A percentile compares a stretch with the other conserved stretches of the same genome.
Evolutionary conservation across 2,329 filamentous ascomycete species (phyloP).

Genomic region (Paramyrothecium roridum): DNA sequence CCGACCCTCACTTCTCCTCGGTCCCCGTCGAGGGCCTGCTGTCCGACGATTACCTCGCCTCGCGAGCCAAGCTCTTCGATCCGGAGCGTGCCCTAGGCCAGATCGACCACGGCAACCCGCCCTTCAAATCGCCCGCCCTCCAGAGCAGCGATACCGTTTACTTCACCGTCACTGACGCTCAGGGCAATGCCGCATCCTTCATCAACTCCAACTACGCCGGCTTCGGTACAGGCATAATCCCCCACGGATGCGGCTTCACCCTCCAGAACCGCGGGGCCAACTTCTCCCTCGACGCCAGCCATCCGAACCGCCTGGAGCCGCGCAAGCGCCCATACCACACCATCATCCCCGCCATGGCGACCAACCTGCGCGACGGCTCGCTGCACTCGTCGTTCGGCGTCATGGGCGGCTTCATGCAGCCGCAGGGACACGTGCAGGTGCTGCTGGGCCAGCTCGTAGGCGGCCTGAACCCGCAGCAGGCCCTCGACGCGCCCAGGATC

Average conservation of each 20-base stretch:
- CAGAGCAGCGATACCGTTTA: constrained; percentile 92
- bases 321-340: constrained; percentile 94
- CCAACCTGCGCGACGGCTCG: constrained; percentile 68
- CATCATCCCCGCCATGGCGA: constrained; percentile 91
- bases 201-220: constrained; percentile 94
- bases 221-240: constrained; percentile 85
- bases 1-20: constrained; percentile 70
- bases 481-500: constrained; percentile 86
- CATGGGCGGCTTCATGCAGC: constrained; percentile 99
- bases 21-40: constrained; percentile 72
- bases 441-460: constrained; percentile 86
- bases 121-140: constrained; percentile 62
- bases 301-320: constrained; percentile 79
- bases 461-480: constrained; percentile 77
- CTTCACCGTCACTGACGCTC: constrained; percentile 76
- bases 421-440: constrained; percentile 92
- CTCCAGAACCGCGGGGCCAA: constrained; percentile 91
- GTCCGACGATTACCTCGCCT: constrained; percentile 68
- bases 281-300: constrained; percentile 67
- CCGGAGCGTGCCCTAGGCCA: constrained; percentile 56
- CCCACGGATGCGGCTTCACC: constrained; percentile 82
- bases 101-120: constrained; percentile 60
- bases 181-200: constrained; percentile 90
- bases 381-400: constrained; percentile 89
- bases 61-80: constrained; percentile 60